Evolutionary conservation across 768 basidiomycete species (phyloP).

Genomic region (Austroboletus festivus): DNA sequence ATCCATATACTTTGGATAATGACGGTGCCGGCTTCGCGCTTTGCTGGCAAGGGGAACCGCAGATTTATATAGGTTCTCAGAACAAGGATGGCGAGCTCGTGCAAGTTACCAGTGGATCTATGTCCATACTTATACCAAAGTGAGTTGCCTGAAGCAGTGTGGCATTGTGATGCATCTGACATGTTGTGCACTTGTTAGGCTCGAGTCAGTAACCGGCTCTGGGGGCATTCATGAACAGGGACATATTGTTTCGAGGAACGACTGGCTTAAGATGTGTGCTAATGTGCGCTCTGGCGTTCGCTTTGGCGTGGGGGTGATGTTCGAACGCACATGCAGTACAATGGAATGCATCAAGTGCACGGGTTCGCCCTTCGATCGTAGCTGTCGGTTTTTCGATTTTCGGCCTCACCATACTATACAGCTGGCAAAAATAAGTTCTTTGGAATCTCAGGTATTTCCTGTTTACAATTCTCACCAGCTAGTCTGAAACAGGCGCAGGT

Average conservation of each 20-base stretch:
- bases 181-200: constrained; percentile 14
- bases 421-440: constrained; percentile 46
- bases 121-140: constrained; percentile 85
- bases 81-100: constrained; percentile 76
- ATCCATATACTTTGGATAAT: constrained; percentile 69
- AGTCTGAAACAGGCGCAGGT: constrained; percentile 31
- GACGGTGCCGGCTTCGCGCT: constrained; percentile 85
- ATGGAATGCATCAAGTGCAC: constrained; percentile 60
- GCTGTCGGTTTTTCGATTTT: constrained; percentile 79
- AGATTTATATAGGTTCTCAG: constrained; percentile 62
- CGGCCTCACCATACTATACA: constrained; percentile 75
- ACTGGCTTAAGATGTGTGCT: constrained; percentile 72
- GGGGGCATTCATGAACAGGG: constrained; percentile 20
- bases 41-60: constrained; percentile 76
- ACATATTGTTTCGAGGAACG: constrained; percentile 19
- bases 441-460: constrained; percentile 47
- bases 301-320: constrained; percentile 78
- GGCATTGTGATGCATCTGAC: not conserved
- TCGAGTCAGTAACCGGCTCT: constrained; percentile 13
- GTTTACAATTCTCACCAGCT: not conserved
- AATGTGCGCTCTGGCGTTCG: constrained; percentile 81
- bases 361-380: constrained; percentile 64
- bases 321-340: constrained; percentile 76
- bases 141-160: no score
- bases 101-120: constrained; percentile 76